Evolutionary conservation across 106 monocot genomes (phyloP), one percentile per base, ranked within the genome.

Genomic region (Dactylorhiza incarnata): DNA sequence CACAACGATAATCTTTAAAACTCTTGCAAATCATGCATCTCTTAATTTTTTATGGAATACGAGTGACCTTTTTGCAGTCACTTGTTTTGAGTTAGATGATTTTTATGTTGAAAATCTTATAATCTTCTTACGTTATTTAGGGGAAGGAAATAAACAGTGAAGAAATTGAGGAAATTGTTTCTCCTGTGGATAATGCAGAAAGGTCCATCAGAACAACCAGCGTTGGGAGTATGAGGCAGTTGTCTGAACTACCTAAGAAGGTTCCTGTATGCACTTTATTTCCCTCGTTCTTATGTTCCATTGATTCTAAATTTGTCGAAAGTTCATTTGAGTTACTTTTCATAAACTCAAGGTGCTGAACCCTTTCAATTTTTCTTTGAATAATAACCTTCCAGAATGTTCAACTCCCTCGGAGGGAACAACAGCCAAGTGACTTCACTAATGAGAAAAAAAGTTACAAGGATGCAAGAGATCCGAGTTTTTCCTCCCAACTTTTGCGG

Each of bases 191-290:
- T 50, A 76, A 79, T 80, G 68, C 72, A 61, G 83, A 89, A 74
- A 95, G 87, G 59, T 47, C 78, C 71, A 86, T 80, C 67, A 84
- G 76, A 76, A 44, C 71, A 46, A 48, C 77, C 58, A 19, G 29
- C 13, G 45, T 71, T 83, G 85, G 83, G 71, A 89, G 74, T 79
- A 52, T 70, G 51, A 81, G 85, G 79, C 85, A 82, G 72, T 84
- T 83, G 89, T 22, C 79, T 25, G 87, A 93, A 74, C 75, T 81
- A 54, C 49, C 80, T 29, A 58, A 46, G 25, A 89, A 84, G 75
- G 85, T 90, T 48, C 78, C 78, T 72, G 86, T 84, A 85, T 65
- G 81, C 48, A 53, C 11, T 77, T 75, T 61, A 0, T 73, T 72
- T 68, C 48, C 9, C 75, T 78, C 56, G 49, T 51, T 73, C 22